phyloP scores from a whole-genome alignment of 495 filamentous ascomycete genomes.

The Bathelium albidoporum region DNA sequence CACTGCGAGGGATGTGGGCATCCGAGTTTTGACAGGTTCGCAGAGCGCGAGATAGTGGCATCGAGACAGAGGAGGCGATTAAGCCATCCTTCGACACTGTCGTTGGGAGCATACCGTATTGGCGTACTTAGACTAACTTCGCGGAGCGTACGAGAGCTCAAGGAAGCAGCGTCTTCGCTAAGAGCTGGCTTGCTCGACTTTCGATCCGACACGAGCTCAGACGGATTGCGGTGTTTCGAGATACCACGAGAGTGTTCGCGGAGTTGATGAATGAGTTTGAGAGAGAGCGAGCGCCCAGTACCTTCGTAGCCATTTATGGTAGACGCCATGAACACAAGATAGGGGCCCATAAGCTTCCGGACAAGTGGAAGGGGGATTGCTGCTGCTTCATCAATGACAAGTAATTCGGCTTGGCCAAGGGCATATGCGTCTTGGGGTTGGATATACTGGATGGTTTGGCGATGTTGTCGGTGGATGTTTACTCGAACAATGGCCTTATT shows the following conservation, averaged over 20 bases:
- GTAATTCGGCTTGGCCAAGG: slow-evolving; percentile 85
- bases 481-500: slow-evolving; percentile 98
- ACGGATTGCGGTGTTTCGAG: slow-evolving; percentile 35
- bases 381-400: slow-evolving; percentile 97
- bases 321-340: slow-evolving; percentile 97
- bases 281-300: slow-evolving; percentile 84
- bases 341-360: slow-evolving; percentile 91
- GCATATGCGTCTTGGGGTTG: slow-evolving; percentile 92
- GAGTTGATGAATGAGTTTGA: slow-evolving; percentile 96
- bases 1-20: slow-evolving; percentile 85
- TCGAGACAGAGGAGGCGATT: slow-evolving; percentile 91
- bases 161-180: slow-evolving; percentile 46
- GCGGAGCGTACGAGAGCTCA: slow-evolving; percentile 66
- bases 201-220: slow-evolving; percentile 61
- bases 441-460: slow-evolving; percentile 98
- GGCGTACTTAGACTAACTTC: slow-evolving; percentile 90
- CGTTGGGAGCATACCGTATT: slow-evolving; percentile 86
- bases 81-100: slow-evolving; percentile 90
- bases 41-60: slow-evolving; percentile 72
- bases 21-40: slow-evolving; percentile 62
- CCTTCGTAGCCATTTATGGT: slow-evolving; percentile 99
- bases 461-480: slow-evolving; percentile 88
- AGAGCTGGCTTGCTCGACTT: slow-evolving; percentile 58
- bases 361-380: slow-evolving; percentile 92
- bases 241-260: slow-evolving; percentile 75